A percentile compares a stretch with the other conserved stretches of the same genome.
Evolutionary conservation across 2,329 filamentous ascomycete species (phyloP).

Genomic region (Alternaria gaisen): DNA sequence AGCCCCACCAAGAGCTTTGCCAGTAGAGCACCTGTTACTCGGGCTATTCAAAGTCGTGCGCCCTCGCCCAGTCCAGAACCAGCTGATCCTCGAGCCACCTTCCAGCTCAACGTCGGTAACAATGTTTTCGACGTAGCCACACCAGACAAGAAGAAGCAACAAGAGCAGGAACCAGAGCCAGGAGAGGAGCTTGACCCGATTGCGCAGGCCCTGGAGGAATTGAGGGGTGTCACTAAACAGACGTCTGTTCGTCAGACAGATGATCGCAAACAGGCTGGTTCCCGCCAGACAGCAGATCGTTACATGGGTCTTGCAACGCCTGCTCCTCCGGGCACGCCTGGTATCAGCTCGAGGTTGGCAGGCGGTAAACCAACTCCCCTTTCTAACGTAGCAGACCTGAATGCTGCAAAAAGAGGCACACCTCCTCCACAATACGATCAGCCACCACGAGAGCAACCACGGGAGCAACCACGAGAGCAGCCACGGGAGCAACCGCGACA

Average conservation of each 20-base stretch:
- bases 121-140: slow-evolving; percentile 95
- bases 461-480: slow-evolving; percentile 25
- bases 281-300: slow-evolving; percentile 91
- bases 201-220: slow-evolving; percentile 87
- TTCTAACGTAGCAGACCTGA: slow-evolving; percentile 53
- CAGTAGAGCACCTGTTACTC: slow-evolving; percentile 29
- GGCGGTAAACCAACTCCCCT: slow-evolving; percentile 57
- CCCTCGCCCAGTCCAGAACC: slow-evolving; percentile 69
- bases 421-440: slow-evolving; percentile 89
- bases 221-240: slow-evolving; percentile 88
- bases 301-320: slow-evolving; percentile 95
- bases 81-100: slow-evolving; percentile 89
- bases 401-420: slow-evolving; percentile 72
- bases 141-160: slow-evolving; percentile 67
- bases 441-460: slow-evolving; percentile 49
- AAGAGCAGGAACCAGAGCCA: slow-evolving; percentile 48
- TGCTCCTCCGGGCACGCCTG: slow-evolving; percentile 58
- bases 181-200: slow-evolving; percentile 83
- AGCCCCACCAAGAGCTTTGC: slow-evolving; percentile 55
- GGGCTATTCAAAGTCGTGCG: slow-evolving; percentile 42
- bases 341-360: slow-evolving; percentile 49
- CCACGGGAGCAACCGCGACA: slow-evolving; percentile 38
- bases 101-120: slow-evolving; percentile 92
- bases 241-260: slow-evolving; percentile 84
- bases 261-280: slow-evolving; percentile 73